A percentile compares a stretch with the other conserved stretches of the same genome.
These are phyloP conservation scores for Acanthamoeba castellanii DNA, from an alignment of 208 protist species.

Conservation along the genomic window DNA sequence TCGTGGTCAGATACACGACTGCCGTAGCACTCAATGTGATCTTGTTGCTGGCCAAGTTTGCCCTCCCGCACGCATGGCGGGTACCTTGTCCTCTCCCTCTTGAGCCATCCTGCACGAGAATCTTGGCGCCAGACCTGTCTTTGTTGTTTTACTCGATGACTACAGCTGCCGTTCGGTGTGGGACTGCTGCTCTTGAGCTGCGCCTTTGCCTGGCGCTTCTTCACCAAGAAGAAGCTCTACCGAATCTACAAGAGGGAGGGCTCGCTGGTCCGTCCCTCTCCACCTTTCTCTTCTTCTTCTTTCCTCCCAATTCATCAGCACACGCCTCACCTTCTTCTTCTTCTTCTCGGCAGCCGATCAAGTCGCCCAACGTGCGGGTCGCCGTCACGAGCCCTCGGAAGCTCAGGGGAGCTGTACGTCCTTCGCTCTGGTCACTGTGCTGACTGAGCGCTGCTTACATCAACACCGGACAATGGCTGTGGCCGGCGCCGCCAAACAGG, in stretches of 20 bases:
- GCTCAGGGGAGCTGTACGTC: neutral
- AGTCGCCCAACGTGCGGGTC: constrained; percentile 24
- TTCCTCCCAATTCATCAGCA: neutral
- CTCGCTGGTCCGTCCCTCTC: neutral
- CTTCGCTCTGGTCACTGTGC: neutral
- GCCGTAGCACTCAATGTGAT: neutral
- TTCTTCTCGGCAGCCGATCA: neutral
- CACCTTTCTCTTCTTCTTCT: neutral
- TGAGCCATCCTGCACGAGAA: too few relatives aligned
- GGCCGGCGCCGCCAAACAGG: neutral
- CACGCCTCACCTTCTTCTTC: neutral
- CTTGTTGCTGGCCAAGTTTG: constrained; percentile 28
- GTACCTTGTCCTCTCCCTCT: neutral
- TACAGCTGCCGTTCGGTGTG: constrained; percentile 36
- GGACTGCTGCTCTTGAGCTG: neutral
- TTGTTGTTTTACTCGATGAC: neutral
- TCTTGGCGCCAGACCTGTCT: too few relatives aligned
- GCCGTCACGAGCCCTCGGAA: constrained; percentile 18
- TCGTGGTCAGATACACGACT: neutral
- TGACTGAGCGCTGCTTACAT: too few relatives aligned
- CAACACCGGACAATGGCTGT: too few relatives aligned
- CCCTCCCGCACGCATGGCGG: neutral
- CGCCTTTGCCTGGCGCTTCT: constrained; percentile 38
- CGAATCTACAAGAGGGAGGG: constrained; percentile 18
- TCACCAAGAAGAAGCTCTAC: constrained; percentile 17